Conservation (phyloP, 108 stramenopile genomes). For the Cyclotella distinguenda region DNA sequence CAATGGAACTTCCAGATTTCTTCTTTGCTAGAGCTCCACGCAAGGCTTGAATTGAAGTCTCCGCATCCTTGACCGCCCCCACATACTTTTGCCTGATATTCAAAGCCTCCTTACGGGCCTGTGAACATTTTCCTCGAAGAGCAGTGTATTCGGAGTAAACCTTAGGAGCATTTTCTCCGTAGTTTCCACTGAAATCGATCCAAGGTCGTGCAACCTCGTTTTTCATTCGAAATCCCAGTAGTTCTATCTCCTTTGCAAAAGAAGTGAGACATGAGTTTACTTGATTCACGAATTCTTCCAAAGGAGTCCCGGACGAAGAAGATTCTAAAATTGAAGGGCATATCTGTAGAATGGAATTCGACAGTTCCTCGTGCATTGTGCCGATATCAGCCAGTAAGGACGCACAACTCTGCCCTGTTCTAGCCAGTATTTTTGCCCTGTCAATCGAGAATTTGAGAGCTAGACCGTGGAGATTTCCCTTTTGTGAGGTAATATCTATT, state of each 20-base stretch:
- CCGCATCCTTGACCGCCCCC: slow-evolving; percentile 23
- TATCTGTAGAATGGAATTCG: slow-evolving; percentile 9
- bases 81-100: slow-evolving; percentile 26
- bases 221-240: slow-evolving; percentile 7
- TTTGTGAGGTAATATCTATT: slow-evolving; percentile 9
- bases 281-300: slow-evolving; percentile 23
- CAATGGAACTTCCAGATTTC: background rate
- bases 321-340: slow-evolving; percentile 15
- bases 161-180: slow-evolving; percentile 12
- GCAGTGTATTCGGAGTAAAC: slow-evolving; percentile 16
- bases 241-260: slow-evolving; percentile 14
- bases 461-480: slow-evolving; percentile 31
- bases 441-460: slow-evolving; percentile 26
- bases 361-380: slow-evolving; percentile 26
- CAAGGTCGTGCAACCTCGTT: slow-evolving; percentile 28
- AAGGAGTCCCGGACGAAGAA: slow-evolving; percentile 13
- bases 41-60: slow-evolving; percentile 31
- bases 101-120: slow-evolving; percentile 31
- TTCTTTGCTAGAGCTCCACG: background rate
- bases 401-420: slow-evolving; percentile 22
- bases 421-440: slow-evolving; percentile 27
- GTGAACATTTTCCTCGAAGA: slow-evolving; percentile 15
- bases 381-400: slow-evolving; percentile 27
- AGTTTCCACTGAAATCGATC: background rate
- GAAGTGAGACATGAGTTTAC: slow-evolving; percentile 23